Base-by-base conservation (phyloP, 169 alveolate genomes). In the Theileria annulata region DNA sequence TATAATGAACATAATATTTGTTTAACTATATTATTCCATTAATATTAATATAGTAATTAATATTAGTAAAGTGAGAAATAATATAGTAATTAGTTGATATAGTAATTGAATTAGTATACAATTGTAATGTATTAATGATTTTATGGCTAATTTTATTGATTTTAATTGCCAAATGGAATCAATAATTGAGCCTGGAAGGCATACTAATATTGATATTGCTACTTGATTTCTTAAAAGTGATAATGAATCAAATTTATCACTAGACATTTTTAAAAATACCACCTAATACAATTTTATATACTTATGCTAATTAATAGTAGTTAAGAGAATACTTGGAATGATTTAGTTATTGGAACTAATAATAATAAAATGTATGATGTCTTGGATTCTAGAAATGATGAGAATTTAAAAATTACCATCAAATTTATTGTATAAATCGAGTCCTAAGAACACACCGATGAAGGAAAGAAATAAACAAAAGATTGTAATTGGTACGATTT, bases 401-500 rank as follows among this genome's bases (percentile, higher is more conserved):
- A 28, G 6, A 60, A 19, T 25, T 72, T 42, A 71, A 79, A 23
- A 82, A 75, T 0, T 79, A 13, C 28, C 78, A 33, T 30, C 69
- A 27, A 49, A 58, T 79, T 79, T 51, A 33, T 73, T 27, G 42
- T 19, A 76, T 30, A 86, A 63, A 60, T 86, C 90, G 21, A 82
- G 73, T 30, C 87, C 80, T 51, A 86, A 70, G 37, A 76, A 75
- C 56, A 86, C 73, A 19, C 92, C 92, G 25, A 77, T 31, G 56
- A 68, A 63, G 0, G 92, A 80, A 30, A 86, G 54, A n/a, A 86
- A 49, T 5, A 86, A 72, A 28, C 88, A 75, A 15, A 81, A 27
- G 8, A 31, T 35, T 17, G 92, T 82, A 48, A 80, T 51, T 51
- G 66, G 70, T n/a, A 80, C 67, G 63, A 86, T 33, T 27, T 74